Conservation (phyloP, 352 stramenopile genomes). For the Globisporangium alternatum region DNA sequence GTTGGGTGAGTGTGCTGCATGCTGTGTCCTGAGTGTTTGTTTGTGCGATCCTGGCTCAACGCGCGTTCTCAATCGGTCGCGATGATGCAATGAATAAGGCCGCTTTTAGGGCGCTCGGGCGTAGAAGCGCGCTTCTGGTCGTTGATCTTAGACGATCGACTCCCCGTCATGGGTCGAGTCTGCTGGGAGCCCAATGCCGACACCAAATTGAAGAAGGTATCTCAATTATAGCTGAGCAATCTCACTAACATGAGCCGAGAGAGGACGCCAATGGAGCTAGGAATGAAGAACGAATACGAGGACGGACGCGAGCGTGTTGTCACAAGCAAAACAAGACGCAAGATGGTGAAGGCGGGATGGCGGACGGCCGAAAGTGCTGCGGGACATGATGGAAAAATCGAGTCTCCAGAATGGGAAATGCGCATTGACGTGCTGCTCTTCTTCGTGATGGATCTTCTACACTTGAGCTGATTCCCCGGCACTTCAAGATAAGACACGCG, state of each 20-base stretch:
- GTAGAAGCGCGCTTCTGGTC: not conserved
- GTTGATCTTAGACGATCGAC: constrained; percentile 1
- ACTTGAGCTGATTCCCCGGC: constrained; percentile 36
- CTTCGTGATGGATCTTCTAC: constrained; percentile 23
- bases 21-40: not conserved
- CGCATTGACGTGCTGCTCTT: not conserved
- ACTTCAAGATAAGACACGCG: not conserved
- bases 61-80: constrained; percentile 5
- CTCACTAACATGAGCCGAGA: not conserved
- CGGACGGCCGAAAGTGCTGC: constrained; percentile 16
- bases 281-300: not conserved
- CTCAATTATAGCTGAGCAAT: constrained; percentile 15
- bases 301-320: not conserved
- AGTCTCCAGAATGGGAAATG: constrained; percentile 8
- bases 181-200: constrained; percentile 12
- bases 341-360: not conserved
- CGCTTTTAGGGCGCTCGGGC: constrained; percentile 24
- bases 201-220: constrained; percentile 20
- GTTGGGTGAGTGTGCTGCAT: not conserved
- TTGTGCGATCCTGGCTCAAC: not conserved
- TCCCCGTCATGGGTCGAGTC: constrained; percentile 11
- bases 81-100: constrained; percentile 32
- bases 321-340: not conserved
- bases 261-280: not conserved
- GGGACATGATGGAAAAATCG: constrained; percentile 17